These are phyloP conservation scores for Dactylonectria macrodidyma DNA, from an alignment of 2,329 filamentous ascomycete genomes.

Conservation along the genomic window DNA sequence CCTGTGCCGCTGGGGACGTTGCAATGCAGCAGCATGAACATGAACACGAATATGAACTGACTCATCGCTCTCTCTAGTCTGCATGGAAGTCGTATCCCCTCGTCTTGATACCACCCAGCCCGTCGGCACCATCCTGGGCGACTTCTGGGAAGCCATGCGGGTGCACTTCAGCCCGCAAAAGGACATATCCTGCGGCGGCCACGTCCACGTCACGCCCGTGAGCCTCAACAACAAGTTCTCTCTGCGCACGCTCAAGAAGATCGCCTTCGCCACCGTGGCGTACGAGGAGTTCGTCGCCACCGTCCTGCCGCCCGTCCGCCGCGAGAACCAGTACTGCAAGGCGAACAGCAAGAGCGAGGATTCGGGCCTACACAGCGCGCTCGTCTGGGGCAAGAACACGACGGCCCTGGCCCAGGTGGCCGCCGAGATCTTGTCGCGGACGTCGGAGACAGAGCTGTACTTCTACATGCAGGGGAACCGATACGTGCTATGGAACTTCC, in stretches of 20 bases:
- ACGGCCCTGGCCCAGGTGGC: constrained; percentile 49
- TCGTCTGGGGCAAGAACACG: constrained; percentile 49
- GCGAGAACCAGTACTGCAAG: constrained; percentile 55
- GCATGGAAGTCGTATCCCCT: constrained; percentile 60
- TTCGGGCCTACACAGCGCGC: constrained; percentile 49
- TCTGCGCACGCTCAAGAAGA: constrained; percentile 53
- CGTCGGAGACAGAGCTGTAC: constrained; percentile 51
- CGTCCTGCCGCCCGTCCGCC: constrained; percentile 51
- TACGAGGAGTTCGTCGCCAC: constrained; percentile 55
- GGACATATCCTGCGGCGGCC: constrained; percentile 55
- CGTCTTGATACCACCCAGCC: constrained; percentile 54
- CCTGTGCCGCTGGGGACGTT: too few relatives aligned
- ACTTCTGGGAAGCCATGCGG: constrained; percentile 60
- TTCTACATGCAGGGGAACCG: constrained; percentile 57
- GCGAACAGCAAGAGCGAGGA: constrained; percentile 52
- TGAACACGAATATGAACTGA: neutral
- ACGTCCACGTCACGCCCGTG: constrained; percentile 58
- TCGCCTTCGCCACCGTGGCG: constrained; percentile 54
- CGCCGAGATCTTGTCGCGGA: constrained; percentile 45
- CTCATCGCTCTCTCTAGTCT: constrained; percentile 46
- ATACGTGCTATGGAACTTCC: constrained; percentile 59
- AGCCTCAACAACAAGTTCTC: constrained; percentile 53
- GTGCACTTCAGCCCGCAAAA: constrained; percentile 57
- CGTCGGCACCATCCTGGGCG: constrained; percentile 52
- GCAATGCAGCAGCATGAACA: neutral